Evolutionary conservation across 2,329 filamentous ascomycete genomes (phyloP).

Genomic region (Xylariaceae sp.): DNA sequence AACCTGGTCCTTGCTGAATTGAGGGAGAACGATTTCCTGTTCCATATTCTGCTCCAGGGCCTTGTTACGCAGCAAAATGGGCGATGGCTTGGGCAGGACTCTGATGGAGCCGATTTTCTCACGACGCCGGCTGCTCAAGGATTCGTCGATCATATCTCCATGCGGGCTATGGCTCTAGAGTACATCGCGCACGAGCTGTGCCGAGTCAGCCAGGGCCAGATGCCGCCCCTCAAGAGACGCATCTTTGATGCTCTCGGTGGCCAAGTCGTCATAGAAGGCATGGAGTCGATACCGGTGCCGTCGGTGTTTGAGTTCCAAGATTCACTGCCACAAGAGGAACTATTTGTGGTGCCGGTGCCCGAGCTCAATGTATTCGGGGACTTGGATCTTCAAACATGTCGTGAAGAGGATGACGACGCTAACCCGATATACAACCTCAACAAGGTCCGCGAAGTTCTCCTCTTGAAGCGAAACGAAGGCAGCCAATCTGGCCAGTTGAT

Average conservation of each 20-base stretch:
- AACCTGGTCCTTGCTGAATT: conserved; percentile 72
- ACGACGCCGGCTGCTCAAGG: conserved; percentile 61
- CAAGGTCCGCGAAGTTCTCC: conserved; percentile 67
- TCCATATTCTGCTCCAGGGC: conserved; percentile 67
- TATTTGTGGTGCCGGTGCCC: conserved; percentile 49
- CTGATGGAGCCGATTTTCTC: conserved; percentile 61
- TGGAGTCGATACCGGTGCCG: conserved; percentile 60
- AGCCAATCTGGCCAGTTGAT: conserved; percentile 45
- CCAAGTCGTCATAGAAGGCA: conserved; percentile 60
- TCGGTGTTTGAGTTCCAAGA: conserved; percentile 92
- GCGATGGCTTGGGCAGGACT: conserved; percentile 66
- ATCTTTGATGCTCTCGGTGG: conserved; percentile 74
- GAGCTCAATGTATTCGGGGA: conserved; percentile 56
- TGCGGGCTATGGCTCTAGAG: conserved; percentile 72
- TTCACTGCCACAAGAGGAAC: conserved; percentile 58
- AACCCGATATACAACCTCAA: conserved; percentile 61
- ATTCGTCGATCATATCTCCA: conserved; percentile 70
- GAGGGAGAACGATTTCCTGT: conserved; percentile 72
- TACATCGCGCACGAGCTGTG: conserved; percentile 84
- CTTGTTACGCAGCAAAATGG: conserved; percentile 63
- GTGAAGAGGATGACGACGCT: conserved; percentile 53
- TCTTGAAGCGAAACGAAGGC: conserved; percentile 61
- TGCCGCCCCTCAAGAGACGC: conserved; percentile 63
- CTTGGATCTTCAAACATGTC: conserved; percentile 62
- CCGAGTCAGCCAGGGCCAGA: conserved; percentile 63